Evolutionary conservation across 805 yeast species (phyloP).

Genomic region (Kluyveromyces aestuarii): DNA sequence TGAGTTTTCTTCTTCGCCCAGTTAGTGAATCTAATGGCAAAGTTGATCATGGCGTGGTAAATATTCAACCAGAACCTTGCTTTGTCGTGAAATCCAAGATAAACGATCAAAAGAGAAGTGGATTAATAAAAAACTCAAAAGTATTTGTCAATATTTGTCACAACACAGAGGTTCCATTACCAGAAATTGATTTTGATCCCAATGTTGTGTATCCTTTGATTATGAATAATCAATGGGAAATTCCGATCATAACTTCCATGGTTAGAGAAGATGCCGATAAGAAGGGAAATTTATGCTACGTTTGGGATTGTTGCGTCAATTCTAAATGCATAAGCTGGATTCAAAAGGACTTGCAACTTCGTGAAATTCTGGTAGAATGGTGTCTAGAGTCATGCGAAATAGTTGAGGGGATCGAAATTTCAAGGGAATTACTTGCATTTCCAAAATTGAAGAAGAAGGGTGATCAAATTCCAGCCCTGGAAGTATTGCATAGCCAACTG

Average conservation of each 20-base stretch:
- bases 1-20: constrained; percentile 14
- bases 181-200: constrained; percentile 46
- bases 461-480: constrained; percentile 34
- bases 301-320: constrained; percentile 75
- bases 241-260: constrained; percentile 66
- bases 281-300: constrained; percentile 53
- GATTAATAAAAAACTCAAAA: constrained; percentile 36
- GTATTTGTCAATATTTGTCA: constrained; percentile 74
- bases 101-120: constrained; percentile 7
- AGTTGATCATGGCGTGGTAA: constrained; percentile 10
- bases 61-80: constrained; percentile 48
- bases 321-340: constrained; percentile 55
- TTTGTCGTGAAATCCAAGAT: constrained; percentile 66
- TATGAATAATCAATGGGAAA: constrained; percentile 71
- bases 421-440: constrained; percentile 46
- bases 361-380: constrained; percentile 69
- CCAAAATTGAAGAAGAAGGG: constrained; percentile 78
- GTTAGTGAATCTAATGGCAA: constrained; percentile 3
- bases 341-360: constrained; percentile 45
- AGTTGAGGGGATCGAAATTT: constrained; percentile 39
- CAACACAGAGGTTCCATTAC: constrained; percentile 55
- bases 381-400: constrained; percentile 73
- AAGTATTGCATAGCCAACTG: constrained; percentile 37
- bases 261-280: constrained; percentile 54
- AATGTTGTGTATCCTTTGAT: constrained; percentile 51